These are phyloP conservation scores for Pittosporum tobira DNA, from an alignment of 129 eudicot genomes.

Conservation along the genomic window DNA sequence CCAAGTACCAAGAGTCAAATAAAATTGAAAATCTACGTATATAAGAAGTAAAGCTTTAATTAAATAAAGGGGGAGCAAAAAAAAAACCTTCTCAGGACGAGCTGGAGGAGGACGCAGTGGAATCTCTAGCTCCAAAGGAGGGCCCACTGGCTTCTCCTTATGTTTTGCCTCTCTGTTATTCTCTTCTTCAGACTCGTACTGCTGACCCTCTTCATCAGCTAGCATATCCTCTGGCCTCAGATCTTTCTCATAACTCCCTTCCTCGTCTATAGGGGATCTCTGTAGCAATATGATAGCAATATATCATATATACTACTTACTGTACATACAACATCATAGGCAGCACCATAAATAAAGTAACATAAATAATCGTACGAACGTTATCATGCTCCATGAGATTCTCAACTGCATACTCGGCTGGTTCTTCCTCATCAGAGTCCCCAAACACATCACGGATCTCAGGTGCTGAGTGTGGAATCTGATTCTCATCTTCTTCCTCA, in stretches of 20 bases:
- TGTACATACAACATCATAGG: slow-evolving; percentile 3
- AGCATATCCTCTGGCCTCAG: slow-evolving; percentile 87
- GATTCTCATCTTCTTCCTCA: slow-evolving; percentile 72
- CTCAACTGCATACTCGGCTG: slow-evolving; percentile 56
- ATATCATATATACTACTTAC: slow-evolving; percentile 6
- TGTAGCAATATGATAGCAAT: slow-evolving; percentile 16
- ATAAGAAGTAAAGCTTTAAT: not conserved
- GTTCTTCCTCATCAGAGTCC: slow-evolving; percentile 92
- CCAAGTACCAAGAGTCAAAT: too few species aligned
- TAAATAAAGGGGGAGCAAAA: slow-evolving; percentile 5
- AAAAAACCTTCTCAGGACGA: slow-evolving; percentile 55
- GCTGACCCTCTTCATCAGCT: slow-evolving; percentile 90
- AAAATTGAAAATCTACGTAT: not conserved
- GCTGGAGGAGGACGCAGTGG: slow-evolving; percentile 91
- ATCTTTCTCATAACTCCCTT: slow-evolving; percentile 57
- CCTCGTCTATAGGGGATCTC: slow-evolving; percentile 90
- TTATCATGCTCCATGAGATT: slow-evolving; percentile 63
- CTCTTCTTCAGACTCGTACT: slow-evolving; percentile 88
- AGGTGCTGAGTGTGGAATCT: slow-evolving; percentile 57
- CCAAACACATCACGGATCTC: slow-evolving; percentile 98
- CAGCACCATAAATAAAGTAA: not conserved
- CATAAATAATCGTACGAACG: slow-evolving; percentile 30
- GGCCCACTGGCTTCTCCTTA: slow-evolving; percentile 94
- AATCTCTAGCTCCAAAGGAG: slow-evolving; percentile 89
- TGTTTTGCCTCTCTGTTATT: slow-evolving; percentile 42